Evolutionary conservation across 176 grass and related monocot genomes (phyloP), one percentile per base, ranked within the genome.

Genomic region (Rhynchospora pubera): DNA sequence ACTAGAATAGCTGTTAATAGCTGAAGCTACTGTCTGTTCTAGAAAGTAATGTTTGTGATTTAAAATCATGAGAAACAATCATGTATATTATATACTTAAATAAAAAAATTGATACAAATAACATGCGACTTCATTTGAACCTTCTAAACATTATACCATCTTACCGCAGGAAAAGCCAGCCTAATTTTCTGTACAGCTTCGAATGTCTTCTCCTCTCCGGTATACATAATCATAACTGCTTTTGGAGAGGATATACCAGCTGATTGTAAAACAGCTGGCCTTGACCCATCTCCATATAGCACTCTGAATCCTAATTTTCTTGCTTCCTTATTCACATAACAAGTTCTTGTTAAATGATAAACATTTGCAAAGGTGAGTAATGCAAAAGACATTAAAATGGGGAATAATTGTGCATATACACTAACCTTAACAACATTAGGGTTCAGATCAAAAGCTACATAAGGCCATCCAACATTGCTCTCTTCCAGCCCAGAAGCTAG

Each of bases 191-290:
- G 91, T 57, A 99, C 92, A 74, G 96, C 80, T 53, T 88, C 90
- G 23, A 89, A 71, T 28, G 91, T 93, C 66, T 83, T 91, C 83
- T 89, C 87, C 45, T 91, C 94, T 78, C 90, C 92, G 1, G 90
- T 88, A 70, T 99, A 90, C 96, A 99, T 99, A 68, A 95, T 61
- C 92, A 99, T 94, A 58, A 99, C 87, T 87, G 96, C 96, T 91
- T 99, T 93, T 58, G 96, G 96, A 87, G 89, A 90, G n/a, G 92
- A 90, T 93, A 99, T 83, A 77, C 96, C 89, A 51, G 96, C 96
- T 65, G 96, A 95, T 61, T 99, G 96, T 84, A 99, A 85, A 84
- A 99, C 92, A 80, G 87, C 81, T n/a, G 92, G 96, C 7, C 91
- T 90, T 24, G 96, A 99, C 43, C 96, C 92, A 87, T 99, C 96